Base-by-base conservation (phyloP, 2,329 filamentous ascomycete genomes). In the Zymoseptoria pseudotritici region DNA sequence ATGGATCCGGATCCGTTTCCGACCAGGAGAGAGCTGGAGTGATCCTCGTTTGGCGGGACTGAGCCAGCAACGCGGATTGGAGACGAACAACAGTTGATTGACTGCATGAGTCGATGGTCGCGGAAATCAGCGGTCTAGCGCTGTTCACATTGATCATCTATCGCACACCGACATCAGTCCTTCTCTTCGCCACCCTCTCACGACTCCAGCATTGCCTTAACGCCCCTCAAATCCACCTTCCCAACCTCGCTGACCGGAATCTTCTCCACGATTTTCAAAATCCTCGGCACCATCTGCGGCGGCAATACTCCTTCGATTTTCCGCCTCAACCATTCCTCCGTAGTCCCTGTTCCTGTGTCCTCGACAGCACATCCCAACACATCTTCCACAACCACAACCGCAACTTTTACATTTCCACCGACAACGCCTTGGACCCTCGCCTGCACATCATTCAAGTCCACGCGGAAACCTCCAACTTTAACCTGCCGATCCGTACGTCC, bases 401-500 rank as follows among this genome's bases (percentile, higher is more conserved):
- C 55, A 2, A 57, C 55, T 4, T 20, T 46, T 10, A 36, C 55
- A 17, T 31, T 29, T 17, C 17, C 36, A 11, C 46, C 13, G 17
- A 57, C 22, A 5, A 46, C 20, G 26, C 29, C 26, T 19, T 57
- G 46, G 2, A 57, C 13, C 26, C 55, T 36, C 17, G 55, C 20
- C 20, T 57, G 55, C 19, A 57, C 55, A 57, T 57, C 55, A 21
- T 57, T 57, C 17, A 57, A 20, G 13, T 57, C 55, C 7, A 57
- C 19, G 4, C 55, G 55, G 20, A 57, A 57, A 1, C 55, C 55
- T 29, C 46, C 55, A 1, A 57, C 19, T 29, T 57, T 57, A 4
- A 57, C 26, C 55, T 57, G 55, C 29, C 55, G 19, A 20, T 57
- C 55, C 21, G 42, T 57, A 2, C 55, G 19, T 9, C 55, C 55